Evolutionary conservation across 495 filamentous ascomycete species (phyloP), one percentile per base, ranked within the genome.

Genomic region (Xylaria longipes): DNA sequence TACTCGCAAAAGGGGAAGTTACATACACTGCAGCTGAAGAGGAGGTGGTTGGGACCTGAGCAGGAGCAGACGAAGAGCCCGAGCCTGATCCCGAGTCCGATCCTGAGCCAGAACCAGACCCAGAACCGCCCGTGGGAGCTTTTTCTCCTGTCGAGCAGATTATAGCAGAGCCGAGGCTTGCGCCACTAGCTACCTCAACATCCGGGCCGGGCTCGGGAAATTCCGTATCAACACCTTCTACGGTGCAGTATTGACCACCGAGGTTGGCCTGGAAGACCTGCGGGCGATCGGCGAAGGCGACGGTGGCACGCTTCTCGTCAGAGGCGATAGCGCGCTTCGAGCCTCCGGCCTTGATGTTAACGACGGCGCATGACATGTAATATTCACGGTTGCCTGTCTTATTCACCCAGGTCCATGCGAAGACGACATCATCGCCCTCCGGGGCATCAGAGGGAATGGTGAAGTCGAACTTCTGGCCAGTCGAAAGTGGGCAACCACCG

Each of bases 131-230:
- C 68, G 41, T 27, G 54, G 80, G 80, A 56, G 76, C 73, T 35
- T 82, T 72, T 45, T 74, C 73, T 56, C 86, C 80, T 31, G 76
- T 77, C 43, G 76, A 78, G 25, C 76, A 78, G 50, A 79, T 54
- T 62, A 81, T 75, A 17, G 76, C 74, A 57, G 76, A 64, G 25
- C 77, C 77, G 39, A 78, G 61, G 41, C 70, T 79, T 61, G 72
- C 73, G 8, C 75, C 79, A n/a, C 68, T 74, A 65, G 75, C 69
- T 22, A n/a, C 33, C 69, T 82, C 80, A 45, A 94, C 85, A 66
- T 91, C 86, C 8, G 84, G 82, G 62, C 94, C 94, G 9, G 93
- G 91, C 72, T 94, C 80, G n/a, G 92, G 92, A 80, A 89, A 96
- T 17, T 87, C 80, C 39, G 91, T 85, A 58, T 93, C 88, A 63